Base-by-base conservation (phyloP, 495 filamentous ascomycete genomes). In the Trypethelium eluteriae region DNA sequence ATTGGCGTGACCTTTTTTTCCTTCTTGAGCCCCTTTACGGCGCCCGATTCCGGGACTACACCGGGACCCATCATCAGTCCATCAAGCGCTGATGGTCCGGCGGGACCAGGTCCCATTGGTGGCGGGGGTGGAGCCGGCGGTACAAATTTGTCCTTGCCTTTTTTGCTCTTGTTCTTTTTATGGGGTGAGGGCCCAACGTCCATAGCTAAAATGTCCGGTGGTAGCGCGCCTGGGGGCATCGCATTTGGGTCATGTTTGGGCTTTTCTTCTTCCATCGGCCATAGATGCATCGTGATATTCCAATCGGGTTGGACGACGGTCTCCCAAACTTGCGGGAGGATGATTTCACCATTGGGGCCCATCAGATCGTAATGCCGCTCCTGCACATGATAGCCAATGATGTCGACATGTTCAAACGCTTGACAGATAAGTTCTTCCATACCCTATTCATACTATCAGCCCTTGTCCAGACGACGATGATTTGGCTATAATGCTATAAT, bases 271-370 rank as follows among this genome's bases (percentile, higher is more conserved):
- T 84, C 85, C 81, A 96, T 89, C 4, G 93, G 92, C 93, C 93
- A 97, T 91, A 96, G 94, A 69, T 95, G 90, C 93, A 96, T 96
- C 2, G 87, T 92, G 71, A 97, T 88, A 47, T 84, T 81, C 91
- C 90, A 96, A 74, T 93, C 91, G 5, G 91, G 91, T 76, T 94
- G 84, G 56, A 96, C 78, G 59, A 92, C 86, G 64, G 85, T 90
- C 66, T 94, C 91, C 91, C 91, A 96, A 7, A 94, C 86, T 67
- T 89, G 85, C 6, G 90, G 91, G 32, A 96, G 85, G 69, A 96
- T 91, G 70, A 96, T 94, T 70, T 93, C 90, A 65, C 88, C 89
- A 73, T 93, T 87, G 2, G 90, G 90, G 1, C 89, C 89, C 18
- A 91, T 82, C 49, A 96, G 79, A 75, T 96, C 91, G 76, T 93